Evolutionary conservation across 208 protist genomes (phyloP), one percentile per base, ranked within the genome.

Genomic region (Trypanosoma caninum): DNA sequence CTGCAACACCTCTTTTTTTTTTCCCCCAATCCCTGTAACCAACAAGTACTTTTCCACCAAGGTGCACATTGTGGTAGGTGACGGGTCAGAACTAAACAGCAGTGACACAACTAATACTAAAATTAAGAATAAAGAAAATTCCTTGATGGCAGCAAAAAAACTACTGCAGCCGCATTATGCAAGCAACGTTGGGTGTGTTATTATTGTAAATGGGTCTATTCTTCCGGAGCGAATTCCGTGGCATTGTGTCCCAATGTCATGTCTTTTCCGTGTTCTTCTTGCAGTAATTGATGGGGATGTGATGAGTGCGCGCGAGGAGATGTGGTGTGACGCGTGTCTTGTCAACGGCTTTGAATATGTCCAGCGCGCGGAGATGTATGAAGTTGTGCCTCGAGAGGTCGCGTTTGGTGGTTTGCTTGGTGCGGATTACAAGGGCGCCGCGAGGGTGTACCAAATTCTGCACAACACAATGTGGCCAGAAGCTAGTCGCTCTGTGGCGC

Each of bases 391-490:
- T 34, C 38, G 18, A 27, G 66, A 31, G 23, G 56, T 48, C 9
- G 61, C 54, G 20, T 44, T 23, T 0, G 44, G 57, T 16, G 79
- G 79, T 8, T 41, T 90, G 41, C 77, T 86, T 11, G 62, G 62
- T 9, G 74, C 64, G 2, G 66, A 77, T 18, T 59, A 84, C 23
- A 2, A 14, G 9, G 83, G 83, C 0, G 71, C 72, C 0, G 65
- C 72, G 41, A 69, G 83, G 9, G 53, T 90, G 0, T 67, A 72
- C 18, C 76, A 87, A 41, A 53, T 90, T 22, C 55, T 90, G 14
- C 71, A 76, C 55, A 87, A 82, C 56, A 82, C 78, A 3, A 41
- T 84, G 23, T 90, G 83, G 83, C 77, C 83, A 0, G 50, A 58
- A 11, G 9, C 2, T 2, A 56, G 67, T 47, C 72, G 73, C 25